phyloP scores from a whole-genome alignment of 495 filamentous ascomycete genomes.

The Apodospora peruviana region DNA sequence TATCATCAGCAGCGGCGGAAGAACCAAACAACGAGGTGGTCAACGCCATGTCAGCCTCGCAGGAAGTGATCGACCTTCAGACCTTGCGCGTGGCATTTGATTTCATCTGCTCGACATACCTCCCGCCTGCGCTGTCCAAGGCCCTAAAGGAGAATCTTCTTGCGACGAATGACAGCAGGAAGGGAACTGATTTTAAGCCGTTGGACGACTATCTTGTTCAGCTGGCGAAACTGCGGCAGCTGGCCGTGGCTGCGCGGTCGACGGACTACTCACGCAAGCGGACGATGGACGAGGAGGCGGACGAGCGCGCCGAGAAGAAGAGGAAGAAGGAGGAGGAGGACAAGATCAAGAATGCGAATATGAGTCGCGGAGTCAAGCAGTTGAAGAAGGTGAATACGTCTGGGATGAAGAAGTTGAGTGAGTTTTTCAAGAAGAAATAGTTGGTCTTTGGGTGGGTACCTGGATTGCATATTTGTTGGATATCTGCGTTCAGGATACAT shows the following conservation, averaged over 20 bases:
- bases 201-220: constrained; percentile 62
- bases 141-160: constrained; percentile 45
- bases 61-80: constrained; percentile 55
- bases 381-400: constrained; percentile 81
- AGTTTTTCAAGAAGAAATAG: constrained; percentile 77
- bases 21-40: constrained; percentile 18
- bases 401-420: constrained; percentile 97
- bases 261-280: constrained; percentile 75
- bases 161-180: constrained; percentile 14
- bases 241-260: constrained; percentile 61
- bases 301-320: constrained; percentile 72
- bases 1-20: constrained; percentile 12
- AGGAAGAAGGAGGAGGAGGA: constrained; percentile 59
- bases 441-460: neutral
- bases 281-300: constrained; percentile 64
- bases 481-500: too few species aligned
- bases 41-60: constrained; percentile 43
- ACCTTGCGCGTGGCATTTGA: constrained; percentile 67
- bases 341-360: constrained; percentile 57
- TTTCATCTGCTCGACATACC: constrained; percentile 72
- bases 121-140: constrained; percentile 48
- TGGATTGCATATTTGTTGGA: neutral
- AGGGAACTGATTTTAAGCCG: constrained; percentile 56
- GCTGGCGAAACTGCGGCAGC: constrained; percentile 57
- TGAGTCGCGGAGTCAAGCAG: constrained; percentile 68